These are phyloP conservation scores for Aurinia saxatilis DNA, from an alignment of 345 rosid species.

Conservation along the genomic window DNA sequence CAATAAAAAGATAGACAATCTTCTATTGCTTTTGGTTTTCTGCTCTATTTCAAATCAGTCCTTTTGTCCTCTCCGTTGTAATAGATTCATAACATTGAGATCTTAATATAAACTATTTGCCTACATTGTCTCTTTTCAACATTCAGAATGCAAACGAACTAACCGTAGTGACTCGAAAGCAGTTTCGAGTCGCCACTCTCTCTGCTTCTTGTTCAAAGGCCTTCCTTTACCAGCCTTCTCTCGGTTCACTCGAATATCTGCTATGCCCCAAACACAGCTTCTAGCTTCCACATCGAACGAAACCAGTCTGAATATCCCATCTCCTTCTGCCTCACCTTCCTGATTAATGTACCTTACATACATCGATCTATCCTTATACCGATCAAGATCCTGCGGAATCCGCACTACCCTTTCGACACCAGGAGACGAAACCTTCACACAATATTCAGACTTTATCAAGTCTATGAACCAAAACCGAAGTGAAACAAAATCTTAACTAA, in stretches of 20 bases:
- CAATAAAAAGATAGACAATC: constrained; percentile 12
- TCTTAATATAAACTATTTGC: not conserved
- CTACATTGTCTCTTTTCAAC: not conserved
- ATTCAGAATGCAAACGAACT: constrained; percentile 57
- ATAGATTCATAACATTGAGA: constrained; percentile 1
- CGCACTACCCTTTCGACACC: constrained; percentile 77
- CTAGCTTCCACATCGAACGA: constrained; percentile 51
- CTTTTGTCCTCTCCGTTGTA: constrained; percentile 1
- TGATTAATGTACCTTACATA: constrained; percentile 45
- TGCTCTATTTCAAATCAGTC: not conserved
- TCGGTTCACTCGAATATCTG: constrained; percentile 69
- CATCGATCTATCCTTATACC: constrained; percentile 75
- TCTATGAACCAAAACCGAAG: not conserved
- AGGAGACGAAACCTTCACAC: constrained; percentile 77
- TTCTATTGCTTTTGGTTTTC: not conserved
- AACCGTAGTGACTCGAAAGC: constrained; percentile 51
- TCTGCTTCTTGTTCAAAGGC: constrained; percentile 79
- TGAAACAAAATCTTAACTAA: not conserved
- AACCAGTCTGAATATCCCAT: constrained; percentile 65
- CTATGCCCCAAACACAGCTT: constrained; percentile 74
- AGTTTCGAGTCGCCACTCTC: constrained; percentile 68
- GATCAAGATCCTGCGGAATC: constrained; percentile 70
- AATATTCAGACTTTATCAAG: constrained; percentile 2
- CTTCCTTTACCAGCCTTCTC: constrained; percentile 94
- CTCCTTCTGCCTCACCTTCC: constrained; percentile 34